Evolutionary conservation across 176 grass and related monocot species (phyloP), one percentile per base, ranked within the genome.

Genomic region (Bothriochloa decipiens): DNA sequence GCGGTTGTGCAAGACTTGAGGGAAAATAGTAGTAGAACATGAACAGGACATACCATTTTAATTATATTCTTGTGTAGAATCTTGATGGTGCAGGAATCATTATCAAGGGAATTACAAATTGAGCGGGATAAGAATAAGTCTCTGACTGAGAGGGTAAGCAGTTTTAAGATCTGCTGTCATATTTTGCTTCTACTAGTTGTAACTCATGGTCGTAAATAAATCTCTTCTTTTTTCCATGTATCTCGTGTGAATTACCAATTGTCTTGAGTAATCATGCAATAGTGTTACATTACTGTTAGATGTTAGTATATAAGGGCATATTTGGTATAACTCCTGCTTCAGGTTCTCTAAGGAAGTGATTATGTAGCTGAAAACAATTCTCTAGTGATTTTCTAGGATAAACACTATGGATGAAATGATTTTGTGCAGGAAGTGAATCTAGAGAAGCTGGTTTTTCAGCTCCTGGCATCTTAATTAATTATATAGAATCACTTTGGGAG

Each of bases 121-220:
- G 83, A 89, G 81, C 76, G 9, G 79, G 92, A 97, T 65, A 90
- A 80, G 81, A 94, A 87, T 77, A 87, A 82, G 87, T 82, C 68
- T 83, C 68, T 97, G 28, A 82, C 57, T 64, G 90, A 97, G 37
- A 89, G 87, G 80, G 94, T 97, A 94, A 74, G 88, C 69, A 75
- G 27, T 80, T 82, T 27, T 84, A 79, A 79, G 18, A 74, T 83
- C 72, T 9, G 0, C 57, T 25, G 11, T 61, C 8, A 4, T 61
- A 61, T 11, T 61, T 61, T 1, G 8, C 22, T 25, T 61, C 22
- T 61, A 39, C 20, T 18, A 43, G 25, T 79, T 52, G 23, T 22
- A 37, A 37, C 16, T 41, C 55, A 23, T 78, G 65, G 39, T 64
- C 71, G 15, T 83, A 33, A 72, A 57, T 3, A 32, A 73, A 57